Percentiles rank a stretch among this genome's conserved stretches.
phyloP scores from a whole-genome alignment of 1,284 basidiomycete species.

The Marasmius sp. region DNA sequence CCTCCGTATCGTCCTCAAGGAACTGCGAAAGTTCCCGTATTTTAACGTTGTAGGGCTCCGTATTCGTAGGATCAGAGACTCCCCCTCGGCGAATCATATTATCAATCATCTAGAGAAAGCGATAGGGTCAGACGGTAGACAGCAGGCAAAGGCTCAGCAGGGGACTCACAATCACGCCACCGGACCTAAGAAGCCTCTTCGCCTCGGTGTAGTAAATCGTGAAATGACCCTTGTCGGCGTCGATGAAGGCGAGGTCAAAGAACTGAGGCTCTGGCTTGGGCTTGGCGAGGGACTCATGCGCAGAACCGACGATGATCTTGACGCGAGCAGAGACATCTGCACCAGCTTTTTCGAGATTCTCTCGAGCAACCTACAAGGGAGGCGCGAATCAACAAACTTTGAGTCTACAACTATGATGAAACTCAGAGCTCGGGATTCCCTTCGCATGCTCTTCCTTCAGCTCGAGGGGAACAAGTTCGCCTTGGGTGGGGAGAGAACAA shows the following conservation, averaged over 20 bases:
- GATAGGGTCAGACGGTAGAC: background rate
- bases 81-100: slow-evolving; percentile 56
- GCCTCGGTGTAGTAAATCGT: slow-evolving; percentile 52
- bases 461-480: slow-evolving; percentile 51
- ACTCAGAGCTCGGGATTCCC: slow-evolving; percentile 27
- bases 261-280: slow-evolving; percentile 38
- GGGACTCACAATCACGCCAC: slow-evolving; percentile 48
- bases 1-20: slow-evolving; percentile 53
- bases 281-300: slow-evolving; percentile 42
- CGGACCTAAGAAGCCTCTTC: slow-evolving; percentile 51
- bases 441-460: slow-evolving; percentile 47
- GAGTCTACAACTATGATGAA: background rate
- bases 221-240: slow-evolving; percentile 57
- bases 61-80: slow-evolving; percentile 42
- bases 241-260: slow-evolving; percentile 63
- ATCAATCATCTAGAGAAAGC: slow-evolving; percentile 48
- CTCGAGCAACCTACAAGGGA: slow-evolving; percentile 44
- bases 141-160: background rate
- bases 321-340: slow-evolving; percentile 22
- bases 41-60: slow-evolving; percentile 41
- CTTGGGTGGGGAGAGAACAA: slow-evolving; percentile 51
- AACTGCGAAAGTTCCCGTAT: slow-evolving; percentile 47
- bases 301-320: slow-evolving; percentile 50
- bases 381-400: background rate
- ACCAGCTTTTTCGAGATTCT: slow-evolving; percentile 53